Evolutionary conservation across 2,329 filamentous ascomycete species (phyloP).

Genomic region (Neophaeococcomyces aloes): DNA sequence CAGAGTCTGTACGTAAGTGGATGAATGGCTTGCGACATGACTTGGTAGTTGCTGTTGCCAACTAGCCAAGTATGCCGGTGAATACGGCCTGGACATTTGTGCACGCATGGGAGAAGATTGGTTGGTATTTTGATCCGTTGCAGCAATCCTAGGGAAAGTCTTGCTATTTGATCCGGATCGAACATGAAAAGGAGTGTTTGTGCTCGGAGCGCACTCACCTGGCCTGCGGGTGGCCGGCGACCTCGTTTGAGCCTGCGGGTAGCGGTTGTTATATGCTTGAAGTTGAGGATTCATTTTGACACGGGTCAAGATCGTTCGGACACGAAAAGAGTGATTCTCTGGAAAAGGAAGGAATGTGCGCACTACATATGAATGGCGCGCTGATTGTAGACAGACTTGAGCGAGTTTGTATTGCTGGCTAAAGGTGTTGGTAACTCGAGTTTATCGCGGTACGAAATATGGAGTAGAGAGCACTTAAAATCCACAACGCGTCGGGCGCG

Average conservation of each 20-base stretch:
- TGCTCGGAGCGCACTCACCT: slow-evolving; percentile 19
- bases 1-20: not conserved
- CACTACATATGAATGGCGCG: too few species aligned
- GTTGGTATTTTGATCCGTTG: not conserved
- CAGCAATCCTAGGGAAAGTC: not conserved
- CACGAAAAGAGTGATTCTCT: not conserved
- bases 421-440: too few species aligned
- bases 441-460: too few species aligned
- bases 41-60: not conserved
- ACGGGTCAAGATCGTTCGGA: not conserved
- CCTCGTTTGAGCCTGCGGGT: slow-evolving; percentile 17
- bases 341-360: not conserved
- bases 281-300: slow-evolving; percentile 22
- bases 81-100: not conserved
- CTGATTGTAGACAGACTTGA: too few species aligned
- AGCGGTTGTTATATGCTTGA: slow-evolving; percentile 20
- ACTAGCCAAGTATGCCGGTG: not conserved
- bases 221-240: slow-evolving; percentile 14
- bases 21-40: not conserved
- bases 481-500: not conserved
- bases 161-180: not conserved
- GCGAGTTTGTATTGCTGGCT: too few species aligned
- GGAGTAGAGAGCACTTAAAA: not conserved
- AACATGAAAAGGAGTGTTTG: not conserved
- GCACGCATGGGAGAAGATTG: not conserved